phyloP scores from a whole-genome alignment of 1,284 basidiomycete genomes.

The Ceratobasidium sp. region DNA sequence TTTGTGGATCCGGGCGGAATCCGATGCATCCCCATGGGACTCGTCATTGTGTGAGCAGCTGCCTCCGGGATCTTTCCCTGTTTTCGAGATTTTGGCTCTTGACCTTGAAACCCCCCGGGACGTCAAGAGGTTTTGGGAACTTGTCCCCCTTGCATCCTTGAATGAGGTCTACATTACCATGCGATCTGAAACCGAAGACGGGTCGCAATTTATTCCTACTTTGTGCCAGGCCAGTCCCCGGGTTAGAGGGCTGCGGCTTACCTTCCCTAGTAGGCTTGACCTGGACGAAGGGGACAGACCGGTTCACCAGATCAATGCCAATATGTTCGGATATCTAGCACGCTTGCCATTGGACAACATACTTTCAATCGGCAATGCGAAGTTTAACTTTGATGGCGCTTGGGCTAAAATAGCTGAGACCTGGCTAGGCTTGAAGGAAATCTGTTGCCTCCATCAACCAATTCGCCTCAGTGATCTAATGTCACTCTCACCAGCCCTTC shows the following conservation, averaged over 20 bases:
- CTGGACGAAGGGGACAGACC: not conserved
- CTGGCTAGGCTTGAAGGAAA: not conserved
- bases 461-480: not conserved
- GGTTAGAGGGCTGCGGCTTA: not conserved
- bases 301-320: not conserved
- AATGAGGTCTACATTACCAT: not conserved
- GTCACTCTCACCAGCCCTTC: not conserved
- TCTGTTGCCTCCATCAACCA: not conserved
- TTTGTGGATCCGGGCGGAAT: not conserved
- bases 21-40: not conserved
- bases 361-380: not conserved
- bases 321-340: not conserved
- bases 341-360: not conserved
- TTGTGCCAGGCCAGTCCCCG: not conserved
- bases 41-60: not conserved
- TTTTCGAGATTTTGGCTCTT: not conserved
- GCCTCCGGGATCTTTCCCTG: not conserved
- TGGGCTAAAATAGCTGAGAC: not conserved
- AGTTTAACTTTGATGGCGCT: not conserved
- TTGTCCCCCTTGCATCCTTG: not conserved
- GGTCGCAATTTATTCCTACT: not conserved
- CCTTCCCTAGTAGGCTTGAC: not conserved
- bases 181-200: not conserved
- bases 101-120: not conserved
- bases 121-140: not conserved